A percentile compares a stretch with the other conserved stretches of the same genome.
phyloP scores from a whole-genome alignment of 2,329 filamentous ascomycete genomes.

The Fusarium nygamai region DNA sequence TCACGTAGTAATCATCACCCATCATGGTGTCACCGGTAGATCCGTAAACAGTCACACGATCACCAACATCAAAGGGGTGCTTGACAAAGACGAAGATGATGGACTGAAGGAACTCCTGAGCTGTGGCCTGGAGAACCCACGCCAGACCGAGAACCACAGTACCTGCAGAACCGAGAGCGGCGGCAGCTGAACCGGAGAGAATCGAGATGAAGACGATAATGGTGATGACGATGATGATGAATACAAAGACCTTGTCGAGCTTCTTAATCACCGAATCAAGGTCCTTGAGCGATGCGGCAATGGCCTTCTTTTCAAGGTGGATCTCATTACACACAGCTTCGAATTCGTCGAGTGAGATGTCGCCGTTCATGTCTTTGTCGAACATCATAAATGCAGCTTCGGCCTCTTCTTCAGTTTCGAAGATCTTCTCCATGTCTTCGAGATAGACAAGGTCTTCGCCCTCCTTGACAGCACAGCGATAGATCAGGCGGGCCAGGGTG shows the following conservation, averaged over 20 bases:
- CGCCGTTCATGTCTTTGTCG: slow-evolving; percentile 95
- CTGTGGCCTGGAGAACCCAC: slow-evolving; percentile 92
- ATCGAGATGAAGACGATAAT: slow-evolving; percentile 89
- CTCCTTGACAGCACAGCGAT: slow-evolving; percentile 82
- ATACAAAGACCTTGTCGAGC: slow-evolving; percentile 87
- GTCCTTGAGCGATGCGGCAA: slow-evolving; percentile 93
- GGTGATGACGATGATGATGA: slow-evolving; percentile 83
- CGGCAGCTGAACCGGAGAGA: slow-evolving; percentile 89
- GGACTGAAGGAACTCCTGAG: slow-evolving; percentile 93
- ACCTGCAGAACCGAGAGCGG: slow-evolving; percentile 88
- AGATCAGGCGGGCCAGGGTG: slow-evolving; percentile 86
- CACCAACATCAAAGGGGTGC: slow-evolving; percentile 95
- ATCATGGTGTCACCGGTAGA: slow-evolving; percentile 81
- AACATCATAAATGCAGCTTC: slow-evolving; percentile 92
- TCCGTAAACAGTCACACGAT: slow-evolving; percentile 90
- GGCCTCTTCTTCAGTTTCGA: slow-evolving; percentile 84
- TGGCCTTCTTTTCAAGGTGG: slow-evolving; percentile 92
- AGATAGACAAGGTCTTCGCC: slow-evolving; percentile 79
- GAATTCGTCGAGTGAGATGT: slow-evolving; percentile 94
- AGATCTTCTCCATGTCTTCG: slow-evolving; percentile 82
- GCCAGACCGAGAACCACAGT: slow-evolving; percentile 88
- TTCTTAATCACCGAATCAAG: slow-evolving; percentile 92
- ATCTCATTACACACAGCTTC: slow-evolving; percentile 95
- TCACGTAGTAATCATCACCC: slow-evolving; percentile 96
- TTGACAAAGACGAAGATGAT: slow-evolving; percentile 97